phyloP scores from a whole-genome alignment of 2,329 filamentous ascomycete species.

The Calonectria leucothoes region DNA sequence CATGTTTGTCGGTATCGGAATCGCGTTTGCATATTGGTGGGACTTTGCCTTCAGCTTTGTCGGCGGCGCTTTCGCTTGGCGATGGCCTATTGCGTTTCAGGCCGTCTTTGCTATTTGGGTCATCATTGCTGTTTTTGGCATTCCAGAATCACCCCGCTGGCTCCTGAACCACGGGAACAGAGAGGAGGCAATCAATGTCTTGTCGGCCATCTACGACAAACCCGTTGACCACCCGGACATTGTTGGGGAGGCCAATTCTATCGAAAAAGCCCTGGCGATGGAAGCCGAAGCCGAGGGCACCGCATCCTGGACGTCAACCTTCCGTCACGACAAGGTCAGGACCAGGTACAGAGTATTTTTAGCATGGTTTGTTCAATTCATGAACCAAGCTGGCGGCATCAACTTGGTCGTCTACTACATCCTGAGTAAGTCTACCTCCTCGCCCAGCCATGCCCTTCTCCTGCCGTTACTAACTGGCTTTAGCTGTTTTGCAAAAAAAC shows the following conservation, averaged over 20 bases:
- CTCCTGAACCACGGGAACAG: conserved; percentile 50
- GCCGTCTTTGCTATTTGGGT: conserved; percentile 47
- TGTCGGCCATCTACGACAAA: conserved; percentile 54
- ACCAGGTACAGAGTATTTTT: conserved; percentile 27
- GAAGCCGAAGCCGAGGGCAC: conserved; percentile 44
- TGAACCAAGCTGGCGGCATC: conserved; percentile 60
- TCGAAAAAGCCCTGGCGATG: conserved; percentile 54
- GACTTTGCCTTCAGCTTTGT: conserved; percentile 48
- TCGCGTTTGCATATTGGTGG: conserved; percentile 55
- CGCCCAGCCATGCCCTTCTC: accelerated
- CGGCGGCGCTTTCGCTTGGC: conserved; percentile 34
- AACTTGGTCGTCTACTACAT: conserved; percentile 56
- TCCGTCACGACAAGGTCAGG: conserved; percentile 28
- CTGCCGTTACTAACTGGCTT: not conserved
- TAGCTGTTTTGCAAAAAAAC: conserved; percentile 25
- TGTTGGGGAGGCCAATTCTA: conserved; percentile 48
- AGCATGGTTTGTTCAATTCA: conserved; percentile 32
- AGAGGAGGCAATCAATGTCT: conserved; percentile 50
- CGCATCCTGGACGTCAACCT: conserved; percentile 53
- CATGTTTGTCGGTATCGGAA: conserved; percentile 51
- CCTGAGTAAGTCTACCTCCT: conserved; percentile 30
- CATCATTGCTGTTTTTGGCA: conserved; percentile 47
- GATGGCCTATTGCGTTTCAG: conserved; percentile 43
- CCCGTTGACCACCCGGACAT: conserved; percentile 48
- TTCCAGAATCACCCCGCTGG: conserved; percentile 55